These are phyloP conservation scores for Chrysanthemum lavandulifolium DNA, from an alignment of 129 eudicot genomes.

Conservation along the genomic window DNA sequence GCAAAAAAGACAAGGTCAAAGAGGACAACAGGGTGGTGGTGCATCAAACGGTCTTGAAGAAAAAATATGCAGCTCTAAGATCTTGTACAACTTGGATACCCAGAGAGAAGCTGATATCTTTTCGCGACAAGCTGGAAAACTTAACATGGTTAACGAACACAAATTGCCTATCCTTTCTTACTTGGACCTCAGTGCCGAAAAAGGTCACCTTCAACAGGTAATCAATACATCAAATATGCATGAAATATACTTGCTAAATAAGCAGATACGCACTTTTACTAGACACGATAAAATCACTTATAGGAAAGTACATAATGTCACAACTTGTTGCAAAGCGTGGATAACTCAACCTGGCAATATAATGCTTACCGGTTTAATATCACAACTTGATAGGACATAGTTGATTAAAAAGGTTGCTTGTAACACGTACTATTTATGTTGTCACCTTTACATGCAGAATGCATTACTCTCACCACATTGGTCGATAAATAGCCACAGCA, in stretches of 20 bases:
- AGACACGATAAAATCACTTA: not conserved
- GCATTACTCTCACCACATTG: constrained; percentile 57
- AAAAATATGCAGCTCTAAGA: constrained; percentile 46
- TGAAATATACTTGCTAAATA: too few relatives aligned
- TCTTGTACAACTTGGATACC: constrained; percentile 46
- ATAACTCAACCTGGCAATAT: too few relatives aligned
- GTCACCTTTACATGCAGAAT: constrained; percentile 31
- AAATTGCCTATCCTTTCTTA: constrained; percentile 56
- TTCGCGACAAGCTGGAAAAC: constrained; percentile 51
- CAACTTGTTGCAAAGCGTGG: too few relatives aligned
- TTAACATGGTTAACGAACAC: constrained; percentile 37
- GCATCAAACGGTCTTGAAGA: constrained; percentile 51
- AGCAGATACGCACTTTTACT: not conserved
- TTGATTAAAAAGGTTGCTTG: too few relatives aligned
- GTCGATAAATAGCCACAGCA: constrained; percentile 52
- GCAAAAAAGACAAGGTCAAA: not conserved
- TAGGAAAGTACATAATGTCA: not conserved
- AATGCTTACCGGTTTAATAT: too few relatives aligned
- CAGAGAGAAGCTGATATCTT: constrained; percentile 47
- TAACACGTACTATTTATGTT: too few relatives aligned
- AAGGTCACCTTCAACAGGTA: constrained; percentile 58
- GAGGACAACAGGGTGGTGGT: not conserved
- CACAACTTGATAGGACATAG: too few relatives aligned
- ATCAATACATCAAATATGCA: not conserved
- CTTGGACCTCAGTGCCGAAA: constrained; percentile 67